Evolutionary conservation across 1,284 basidiomycete genomes (phyloP), one percentile per base, ranked within the genome.

Genomic region (Puccinia sorghi): DNA sequence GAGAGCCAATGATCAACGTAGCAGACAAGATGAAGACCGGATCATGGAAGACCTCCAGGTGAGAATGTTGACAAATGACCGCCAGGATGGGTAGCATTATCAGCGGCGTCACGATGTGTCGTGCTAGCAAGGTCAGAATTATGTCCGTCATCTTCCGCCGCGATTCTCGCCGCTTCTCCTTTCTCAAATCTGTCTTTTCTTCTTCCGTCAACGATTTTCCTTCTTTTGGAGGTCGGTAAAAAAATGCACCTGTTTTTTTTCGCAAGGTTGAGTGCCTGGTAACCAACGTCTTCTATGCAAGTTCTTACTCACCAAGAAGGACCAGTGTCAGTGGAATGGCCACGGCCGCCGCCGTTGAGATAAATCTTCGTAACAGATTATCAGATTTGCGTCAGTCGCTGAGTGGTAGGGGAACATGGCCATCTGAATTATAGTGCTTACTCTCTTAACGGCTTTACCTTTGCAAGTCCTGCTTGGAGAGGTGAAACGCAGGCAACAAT

Each of bases 271-370:
- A 32, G 46, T 2, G 13, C 13, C n/a, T 67, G 48, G 37, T 22
- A 22, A 50, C 2, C 46, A 48, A 25, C 43, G 13, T 50, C 46
- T 52, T 52, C n/a, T 6, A 22, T 82, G 81, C 15, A 64, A 32
- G 12, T 46, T 48, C 25, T 4, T 2, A 46, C 76, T 50, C n/a
- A 79, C 86, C 86, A 48, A 86, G 83, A 56, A 86, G 85, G 17
- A 86, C 82, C 80, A 86, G 84, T 27, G 86, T 86, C 61, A 86
- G 81, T 0, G 86, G 86, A 32, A 86, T 85, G 17, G 84, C 84
- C 81, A 85, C 86, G 3, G 83, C 83, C 13, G 85, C 86, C 9
- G 85, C 83, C 48, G 82, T 84, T 66, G 84, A 82, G 48, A 86
- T 82, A n/a, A 85, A 85, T 27, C 85, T 85, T 79, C 41, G 43